These are phyloP conservation scores for Boletus subcaerulescens DNA, from an alignment of 768 basidiomycete genomes.

Conservation along the genomic window DNA sequence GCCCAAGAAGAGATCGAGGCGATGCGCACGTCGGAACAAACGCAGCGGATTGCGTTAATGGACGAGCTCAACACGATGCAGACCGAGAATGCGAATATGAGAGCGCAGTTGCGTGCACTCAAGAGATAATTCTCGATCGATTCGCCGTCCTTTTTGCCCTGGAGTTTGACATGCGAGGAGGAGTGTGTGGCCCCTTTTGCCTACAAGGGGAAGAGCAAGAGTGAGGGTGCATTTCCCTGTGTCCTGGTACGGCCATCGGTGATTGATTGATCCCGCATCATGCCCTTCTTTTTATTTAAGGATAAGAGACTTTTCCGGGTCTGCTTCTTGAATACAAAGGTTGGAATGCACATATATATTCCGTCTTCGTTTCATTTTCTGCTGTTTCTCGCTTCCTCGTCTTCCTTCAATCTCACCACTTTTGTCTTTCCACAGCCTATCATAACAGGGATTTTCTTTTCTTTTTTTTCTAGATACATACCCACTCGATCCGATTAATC, in stretches of 20 bases:
- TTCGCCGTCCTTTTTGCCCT: not conserved
- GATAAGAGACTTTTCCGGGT: not conserved
- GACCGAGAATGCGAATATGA: constrained; percentile 69
- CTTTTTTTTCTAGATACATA: constrained; percentile 8
- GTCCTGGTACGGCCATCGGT: not conserved
- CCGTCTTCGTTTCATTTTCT: not conserved
- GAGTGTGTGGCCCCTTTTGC: too few relatives aligned
- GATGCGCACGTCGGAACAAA: constrained; percentile 70
- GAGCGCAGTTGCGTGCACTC: constrained; percentile 64
- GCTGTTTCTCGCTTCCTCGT: not conserved
- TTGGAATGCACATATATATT: not conserved
- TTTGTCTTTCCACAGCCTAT: not conserved
- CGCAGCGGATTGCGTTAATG: constrained; percentile 77
- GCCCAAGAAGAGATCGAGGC: constrained; percentile 68
- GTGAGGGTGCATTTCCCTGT: not conserved
- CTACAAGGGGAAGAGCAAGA: not conserved
- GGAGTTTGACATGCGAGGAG: not conserved
- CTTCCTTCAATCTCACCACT: not conserved
- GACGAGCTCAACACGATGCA: constrained; percentile 87
- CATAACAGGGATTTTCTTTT: not conserved
- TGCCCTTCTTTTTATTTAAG: not conserved
- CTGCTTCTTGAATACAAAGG: not conserved
- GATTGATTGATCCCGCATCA: not conserved
- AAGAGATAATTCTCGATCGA: constrained; percentile 31
- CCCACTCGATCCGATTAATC: constrained; percentile 3